Base-by-base conservation (phyloP, 2,329 filamentous ascomycete species). In the Trichoderma asperellum region DNA sequence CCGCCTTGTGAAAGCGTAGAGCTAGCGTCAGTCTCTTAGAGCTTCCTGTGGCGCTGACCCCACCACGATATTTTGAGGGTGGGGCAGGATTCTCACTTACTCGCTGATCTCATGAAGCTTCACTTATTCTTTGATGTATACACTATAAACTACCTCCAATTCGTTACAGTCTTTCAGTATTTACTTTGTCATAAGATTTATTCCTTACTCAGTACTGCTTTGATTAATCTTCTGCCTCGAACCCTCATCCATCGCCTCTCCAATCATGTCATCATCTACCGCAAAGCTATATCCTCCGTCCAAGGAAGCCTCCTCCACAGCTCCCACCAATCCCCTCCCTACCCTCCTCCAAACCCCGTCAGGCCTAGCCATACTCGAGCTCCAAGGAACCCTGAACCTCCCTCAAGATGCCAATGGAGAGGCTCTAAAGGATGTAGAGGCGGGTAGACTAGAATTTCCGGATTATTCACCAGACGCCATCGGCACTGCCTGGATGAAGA, bases 361-460 rank as follows among this genome's bases (percentile, higher is more conserved):
- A 0, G 96, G 96, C 62, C 87, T 97, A 52, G 95, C 95, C 21
- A 85, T 99, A 57, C 84, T 99, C 69, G 96, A 98, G 81, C 88
- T 99, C 16, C 96, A 99, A 83, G 96, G 94, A 71, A 93, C 89
- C 16, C 90, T 99, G 81, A 95, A 96, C 79, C 84, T 94, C 1
- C 90, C 93, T 8, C 72, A 81, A 2, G 75, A 80, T 29, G 72
- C 74, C 11, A 74, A 81, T 63, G 73, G 78, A 32, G 72, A 77
- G 27, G 60, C 76, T 5, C 71, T 80, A 43, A 70, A 72, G 6
- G 76, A 78, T 21, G 71, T 77, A 2, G 75, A 79, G 24, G 84
- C 97, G 72, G 94, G 94, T 37, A 89, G 88, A 68, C 85, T 97
- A 35, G 86, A 91, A 37, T 97, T 97, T 75, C 93, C 93, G 1